These are phyloP conservation scores for Daldinia caldariorum DNA, from an alignment of 495 filamentous ascomycete genomes.

Conservation along the genomic window DNA sequence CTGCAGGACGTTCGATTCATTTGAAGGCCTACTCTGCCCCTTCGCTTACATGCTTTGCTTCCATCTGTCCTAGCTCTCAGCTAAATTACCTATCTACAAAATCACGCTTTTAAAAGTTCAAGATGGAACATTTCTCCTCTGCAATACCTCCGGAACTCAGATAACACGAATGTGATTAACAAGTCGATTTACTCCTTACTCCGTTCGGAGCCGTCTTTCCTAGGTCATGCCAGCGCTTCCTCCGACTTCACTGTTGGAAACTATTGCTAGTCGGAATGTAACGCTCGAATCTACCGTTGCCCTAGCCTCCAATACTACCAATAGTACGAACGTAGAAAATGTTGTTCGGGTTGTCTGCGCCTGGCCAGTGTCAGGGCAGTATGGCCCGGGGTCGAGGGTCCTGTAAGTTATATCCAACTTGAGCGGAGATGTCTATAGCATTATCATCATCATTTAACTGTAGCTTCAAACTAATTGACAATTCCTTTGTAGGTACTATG, in stretches of 20 bases:
- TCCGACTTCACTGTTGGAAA: conserved; percentile 45
- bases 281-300: conserved; percentile 23
- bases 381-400: conserved; percentile 64
- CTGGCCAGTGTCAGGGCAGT: conserved; percentile 69
- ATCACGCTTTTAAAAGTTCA: conserved; percentile 14
- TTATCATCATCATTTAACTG: not conserved
- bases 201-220: conserved; percentile 2
- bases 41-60: not conserved
- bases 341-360: conserved; percentile 65
- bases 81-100: conserved; percentile 2
- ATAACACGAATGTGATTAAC: conserved; percentile 4
- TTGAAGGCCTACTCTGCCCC: not conserved
- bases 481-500: conserved; percentile 61
- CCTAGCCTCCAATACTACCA: conserved; percentile 20
- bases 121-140: conserved; percentile 24
- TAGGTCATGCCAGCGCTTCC: conserved; percentile 56
- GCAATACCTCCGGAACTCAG: not conserved
- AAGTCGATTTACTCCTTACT: conserved; percentile 8
- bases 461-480: conserved; percentile 2
- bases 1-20: conserved; percentile 22
- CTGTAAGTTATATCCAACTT: conserved; percentile 54
- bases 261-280: conserved; percentile 44
- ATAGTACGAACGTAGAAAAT: conserved; percentile 42
- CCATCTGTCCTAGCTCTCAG: not conserved
- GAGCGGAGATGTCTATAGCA: not conserved